phyloP scores from a whole-genome alignment of 2,329 filamentous ascomycete species.

The Talaromyces sp. region DNA sequence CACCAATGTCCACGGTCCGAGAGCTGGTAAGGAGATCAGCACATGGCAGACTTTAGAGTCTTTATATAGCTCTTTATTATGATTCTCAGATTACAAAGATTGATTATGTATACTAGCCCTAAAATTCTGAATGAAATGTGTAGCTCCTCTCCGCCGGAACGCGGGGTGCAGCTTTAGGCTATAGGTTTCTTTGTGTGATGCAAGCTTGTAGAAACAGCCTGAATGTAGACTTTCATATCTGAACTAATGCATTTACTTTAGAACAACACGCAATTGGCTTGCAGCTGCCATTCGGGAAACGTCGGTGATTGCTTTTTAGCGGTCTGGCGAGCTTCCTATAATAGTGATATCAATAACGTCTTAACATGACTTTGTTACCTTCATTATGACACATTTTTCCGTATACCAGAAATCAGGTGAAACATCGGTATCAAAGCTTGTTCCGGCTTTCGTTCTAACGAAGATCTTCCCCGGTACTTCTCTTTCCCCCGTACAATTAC shows the following conservation, averaged over 20 bases:
- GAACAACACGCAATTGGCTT: background rate
- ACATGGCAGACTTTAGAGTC: background rate
- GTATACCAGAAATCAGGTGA: no score
- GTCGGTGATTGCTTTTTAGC: background rate
- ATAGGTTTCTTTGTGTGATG: background rate
- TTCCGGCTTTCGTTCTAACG: background rate
- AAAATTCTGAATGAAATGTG: background rate
- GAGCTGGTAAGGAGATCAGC: background rate
- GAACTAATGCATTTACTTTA: background rate
- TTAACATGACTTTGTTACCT: background rate
- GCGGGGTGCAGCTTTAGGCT: conserved; percentile 2
- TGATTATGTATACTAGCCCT: background rate
- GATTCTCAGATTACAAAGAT: background rate
- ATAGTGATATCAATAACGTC: background rate
- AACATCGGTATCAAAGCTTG: background rate
- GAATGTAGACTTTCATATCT: background rate
- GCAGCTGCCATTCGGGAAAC: background rate
- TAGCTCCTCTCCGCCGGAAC: background rate
- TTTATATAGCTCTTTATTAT: background rate
- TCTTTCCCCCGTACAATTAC: background rate
- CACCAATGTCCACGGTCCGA: background rate
- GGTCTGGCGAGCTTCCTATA: no score
- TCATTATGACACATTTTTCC: no score
- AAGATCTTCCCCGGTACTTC: background rate
- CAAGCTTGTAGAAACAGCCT: background rate